A percentile compares a stretch with the other conserved stretches of the same genome.
phyloP scores from a whole-genome alignment of 2,329 filamentous ascomycete genomes.

The Epichloe amarillans region DNA sequence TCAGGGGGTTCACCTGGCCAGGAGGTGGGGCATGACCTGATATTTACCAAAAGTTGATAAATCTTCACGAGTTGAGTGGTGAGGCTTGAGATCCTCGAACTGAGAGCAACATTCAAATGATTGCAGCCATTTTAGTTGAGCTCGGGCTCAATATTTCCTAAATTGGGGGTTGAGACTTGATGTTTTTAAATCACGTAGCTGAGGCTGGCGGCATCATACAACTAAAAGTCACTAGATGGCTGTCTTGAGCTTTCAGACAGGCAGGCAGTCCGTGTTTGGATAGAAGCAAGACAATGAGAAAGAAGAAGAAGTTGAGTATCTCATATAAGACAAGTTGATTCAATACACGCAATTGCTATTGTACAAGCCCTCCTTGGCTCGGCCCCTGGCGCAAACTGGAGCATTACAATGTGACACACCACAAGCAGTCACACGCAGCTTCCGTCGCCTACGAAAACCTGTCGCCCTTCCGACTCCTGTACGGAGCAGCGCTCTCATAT shows the following conservation, averaged over 20 bases:
- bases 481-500: conserved; percentile 71
- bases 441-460: conserved; percentile 48
- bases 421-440: not conserved
- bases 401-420: not conserved
- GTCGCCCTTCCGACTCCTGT: conserved; percentile 69
- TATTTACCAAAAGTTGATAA: not conserved
- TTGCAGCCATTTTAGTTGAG: no score
- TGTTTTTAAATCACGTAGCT: not conserved
- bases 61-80: not conserved
- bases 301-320: not conserved
- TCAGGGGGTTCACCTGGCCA: not conserved
- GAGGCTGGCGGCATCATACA: no score
- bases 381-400: not conserved
- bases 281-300: not conserved
- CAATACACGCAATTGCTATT: not conserved
- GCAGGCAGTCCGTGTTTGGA: not conserved
- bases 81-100: no score
- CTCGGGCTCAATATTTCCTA: no score
- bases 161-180: no score
- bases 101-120: no score
- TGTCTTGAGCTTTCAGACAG: no score
- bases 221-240: no score
- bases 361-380: not conserved
- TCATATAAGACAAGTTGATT: not conserved
- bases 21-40: conserved; percentile 1